phyloP scores from a whole-genome alignment of 2,329 filamentous ascomycete species.

The Calonectria crousiana region DNA sequence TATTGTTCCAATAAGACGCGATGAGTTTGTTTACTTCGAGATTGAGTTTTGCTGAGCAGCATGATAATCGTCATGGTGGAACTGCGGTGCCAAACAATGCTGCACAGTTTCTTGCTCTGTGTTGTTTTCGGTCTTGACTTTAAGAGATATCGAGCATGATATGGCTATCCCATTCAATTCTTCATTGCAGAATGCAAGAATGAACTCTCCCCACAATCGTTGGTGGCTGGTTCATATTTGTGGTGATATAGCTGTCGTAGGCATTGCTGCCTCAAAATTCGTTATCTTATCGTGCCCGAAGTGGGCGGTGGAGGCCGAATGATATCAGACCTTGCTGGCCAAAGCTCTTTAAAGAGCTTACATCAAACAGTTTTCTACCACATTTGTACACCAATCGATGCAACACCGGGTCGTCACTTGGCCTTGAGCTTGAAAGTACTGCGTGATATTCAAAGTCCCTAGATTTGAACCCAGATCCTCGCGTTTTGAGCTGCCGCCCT shows the following conservation, averaged over 20 bases:
- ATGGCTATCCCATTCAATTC: not conserved
- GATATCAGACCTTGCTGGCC: constrained; percentile 41
- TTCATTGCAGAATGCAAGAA: not conserved
- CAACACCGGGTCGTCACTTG: not conserved
- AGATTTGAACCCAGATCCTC: not conserved
- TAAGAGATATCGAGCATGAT: not conserved
- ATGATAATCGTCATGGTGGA: not conserved
- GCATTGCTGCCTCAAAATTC: constrained; percentile 35
- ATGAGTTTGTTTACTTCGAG: constrained; percentile 22
- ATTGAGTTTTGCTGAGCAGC: not conserved
- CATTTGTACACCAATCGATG: constrained; percentile 3
- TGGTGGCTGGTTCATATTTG: not conserved
- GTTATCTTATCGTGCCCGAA: constrained; percentile 43
- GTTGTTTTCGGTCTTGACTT: not conserved
- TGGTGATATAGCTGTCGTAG: constrained; percentile 31
- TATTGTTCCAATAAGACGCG: constrained; percentile 23
- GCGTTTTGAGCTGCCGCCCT: not conserved
- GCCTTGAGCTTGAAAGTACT: not conserved
- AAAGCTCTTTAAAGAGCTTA: constrained; percentile 22
- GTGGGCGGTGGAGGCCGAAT: constrained; percentile 32
- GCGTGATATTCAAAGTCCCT: not conserved
- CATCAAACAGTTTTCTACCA: constrained; percentile 23
- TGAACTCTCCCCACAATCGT: not conserved
- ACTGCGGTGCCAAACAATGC: not conserved
- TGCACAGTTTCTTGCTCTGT: not conserved